A percentile compares a stretch with the other conserved stretches of the same genome.
phyloP scores from a whole-genome alignment of 495 filamentous ascomycete species.

The Lasiosphaeria ovina region DNA sequence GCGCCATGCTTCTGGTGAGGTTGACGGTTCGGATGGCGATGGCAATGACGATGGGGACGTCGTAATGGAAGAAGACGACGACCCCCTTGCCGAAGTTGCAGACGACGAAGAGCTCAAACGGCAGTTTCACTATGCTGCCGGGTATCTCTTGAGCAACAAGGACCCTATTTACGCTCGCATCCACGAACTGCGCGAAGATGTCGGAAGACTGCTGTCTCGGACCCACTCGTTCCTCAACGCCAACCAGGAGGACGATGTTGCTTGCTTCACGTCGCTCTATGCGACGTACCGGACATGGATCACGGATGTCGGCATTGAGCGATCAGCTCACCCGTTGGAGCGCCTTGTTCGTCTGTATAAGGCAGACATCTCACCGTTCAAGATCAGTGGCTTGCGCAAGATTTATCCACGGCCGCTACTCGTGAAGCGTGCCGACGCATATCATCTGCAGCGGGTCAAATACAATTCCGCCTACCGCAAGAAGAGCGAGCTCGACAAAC shows the following conservation, averaged over 20 bases:
- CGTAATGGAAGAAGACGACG: slow-evolving; percentile 58
- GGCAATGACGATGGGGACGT: slow-evolving; percentile 46
- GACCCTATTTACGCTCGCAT: slow-evolving; percentile 65
- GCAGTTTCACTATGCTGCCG: slow-evolving; percentile 79
- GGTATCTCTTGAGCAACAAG: slow-evolving; percentile 70
- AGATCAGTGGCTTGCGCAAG: slow-evolving; percentile 88
- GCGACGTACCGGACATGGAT: slow-evolving; percentile 95
- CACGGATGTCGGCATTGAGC: slow-evolving; percentile 92
- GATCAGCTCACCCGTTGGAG: slow-evolving; percentile 91
- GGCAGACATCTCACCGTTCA: slow-evolving; percentile 86
- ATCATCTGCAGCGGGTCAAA: slow-evolving; percentile 87
- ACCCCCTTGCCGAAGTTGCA: slow-evolving; percentile 62
- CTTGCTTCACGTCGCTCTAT: slow-evolving; percentile 90
- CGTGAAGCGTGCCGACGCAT: slow-evolving; percentile 85
- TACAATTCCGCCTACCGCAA: slow-evolving; percentile 87
- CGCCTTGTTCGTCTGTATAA: slow-evolving; percentile 76
- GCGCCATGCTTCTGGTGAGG: slow-evolving; percentile 58
- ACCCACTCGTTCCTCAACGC: slow-evolving; percentile 80
- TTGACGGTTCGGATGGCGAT: slow-evolving; percentile 24
- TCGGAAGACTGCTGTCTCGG: slow-evolving; percentile 75
- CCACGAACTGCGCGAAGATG: slow-evolving; percentile 73
- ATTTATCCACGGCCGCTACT: slow-evolving; percentile 87
- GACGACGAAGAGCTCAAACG: slow-evolving; percentile 82
- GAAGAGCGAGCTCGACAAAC: slow-evolving; percentile 79
- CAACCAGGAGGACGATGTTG: slow-evolving; percentile 92